Conservation (phyloP, 225 moss, liverwort and hornwort genomes). For the Rhytidiadelphus loreus region DNA sequence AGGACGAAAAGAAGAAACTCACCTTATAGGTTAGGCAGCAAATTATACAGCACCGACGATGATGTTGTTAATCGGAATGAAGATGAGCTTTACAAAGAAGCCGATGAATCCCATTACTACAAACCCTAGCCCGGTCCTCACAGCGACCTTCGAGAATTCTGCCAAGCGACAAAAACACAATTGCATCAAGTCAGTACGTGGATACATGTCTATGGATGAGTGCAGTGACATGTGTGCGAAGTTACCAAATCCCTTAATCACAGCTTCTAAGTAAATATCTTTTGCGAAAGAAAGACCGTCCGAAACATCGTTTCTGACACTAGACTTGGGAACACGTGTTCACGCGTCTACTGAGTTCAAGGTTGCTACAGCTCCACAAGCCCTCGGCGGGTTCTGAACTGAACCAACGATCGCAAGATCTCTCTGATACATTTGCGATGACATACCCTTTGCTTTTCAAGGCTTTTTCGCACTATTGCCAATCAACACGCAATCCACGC, state of each 20-base stretch:
- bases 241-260: not conserved
- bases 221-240: not conserved
- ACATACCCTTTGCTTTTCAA: not conserved
- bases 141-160: slow-evolving; percentile 64
- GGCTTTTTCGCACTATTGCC: not conserved
- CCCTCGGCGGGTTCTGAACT: not conserved
- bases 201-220: not conserved
- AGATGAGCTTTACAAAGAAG: slow-evolving; percentile 79
- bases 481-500: not conserved
- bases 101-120: slow-evolving; percentile 73
- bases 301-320: not conserved
- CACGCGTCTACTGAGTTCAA: not conserved
- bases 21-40: not conserved
- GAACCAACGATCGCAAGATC: not conserved
- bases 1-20: not conserved
- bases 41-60: slow-evolving; percentile 49
- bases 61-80: slow-evolving; percentile 77
- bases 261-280: not conserved
- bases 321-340: not conserved
- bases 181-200: not conserved
- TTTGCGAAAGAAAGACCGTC: not conserved
- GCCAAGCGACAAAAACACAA: not conserved
- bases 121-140: slow-evolving; percentile 63
- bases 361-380: not conserved
- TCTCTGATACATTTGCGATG: not conserved